Evolutionary conservation across 768 basidiomycete genomes (phyloP), one percentile per base, ranked within the genome.

Genomic region (Suillus occidentalis): DNA sequence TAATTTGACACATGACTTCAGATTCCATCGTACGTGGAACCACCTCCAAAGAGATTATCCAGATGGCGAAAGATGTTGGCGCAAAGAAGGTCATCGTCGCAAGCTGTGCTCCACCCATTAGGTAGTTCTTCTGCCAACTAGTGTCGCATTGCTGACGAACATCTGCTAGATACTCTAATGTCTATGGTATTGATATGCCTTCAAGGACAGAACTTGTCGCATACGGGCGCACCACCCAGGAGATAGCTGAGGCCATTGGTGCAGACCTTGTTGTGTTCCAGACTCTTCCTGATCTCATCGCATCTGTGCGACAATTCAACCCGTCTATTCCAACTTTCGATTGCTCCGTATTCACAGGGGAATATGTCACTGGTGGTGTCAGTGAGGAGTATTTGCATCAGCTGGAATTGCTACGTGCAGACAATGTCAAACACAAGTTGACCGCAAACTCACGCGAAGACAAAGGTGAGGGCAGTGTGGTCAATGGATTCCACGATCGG

Each of bases 141-240:
- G 22, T 13, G 22, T 50, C 14, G 2, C 10, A 42, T 28, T 9
- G 72, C 65, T 47, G 63, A 63, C 25, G 18, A 31, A 37, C 6
- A 25, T 49, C 28, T 25, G 14, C 2, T 64, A 93, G 94, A 34
- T 86, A 88, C 74, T 90, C 95, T 6, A 97, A 99, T 73, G 97
- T 99, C 6, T 99, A 99, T 77, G 97, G 97, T 22, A 99, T 99
- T 73, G 97, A 99, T 80, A 99, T 99, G 97, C 97, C 97, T 37
- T 94, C 95, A 4, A 88, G 94, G n/a, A 79, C 82, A 42, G 97
- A 99, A 73, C 89, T 99, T 39, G 95, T 99, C 60, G 97, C 95
- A 0, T 82, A 95, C 75, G 85, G 83, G 42, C 88, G 94, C 59
- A 85, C 87, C 61, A 85, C 84, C 13, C 81, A 85, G 28, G 85